Base-by-base conservation (phyloP, 2,329 filamentous ascomycete species). In the Clarireedia hainanense region DNA sequence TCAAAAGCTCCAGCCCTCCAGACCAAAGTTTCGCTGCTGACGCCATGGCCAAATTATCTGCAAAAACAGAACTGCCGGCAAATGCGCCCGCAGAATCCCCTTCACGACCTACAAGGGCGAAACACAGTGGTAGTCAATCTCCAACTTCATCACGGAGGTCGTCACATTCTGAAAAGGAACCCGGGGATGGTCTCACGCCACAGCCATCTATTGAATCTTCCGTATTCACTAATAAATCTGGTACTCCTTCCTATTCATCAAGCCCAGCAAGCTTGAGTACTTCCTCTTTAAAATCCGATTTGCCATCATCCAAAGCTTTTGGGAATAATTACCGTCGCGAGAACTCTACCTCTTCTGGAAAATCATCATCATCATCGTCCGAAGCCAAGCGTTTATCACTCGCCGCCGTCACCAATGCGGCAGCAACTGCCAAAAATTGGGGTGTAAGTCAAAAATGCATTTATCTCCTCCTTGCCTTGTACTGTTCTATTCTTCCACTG, bases 31-130 rank as follows among this genome's bases (percentile, higher is more conserved):
- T 81, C 65, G 86, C 86, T 24, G 76, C 78, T 23, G 80, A 75
- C 61, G 76, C 80, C 26, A 89, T 91, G 76, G 84, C 85, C 54
- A 83, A 82, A 40, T 74, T 89, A 40, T 83, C 86, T n/a, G 79
- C 75, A 17, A 76, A 80, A 17, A 81, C 85, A 1, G 76, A 80
- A 37, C 80, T 81, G 1, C 78, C 81, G 1, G 66, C 70, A 6
- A 73, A 74, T 12, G 76, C 77, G 1, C 75, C 76, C 6, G 56
- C 73, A 37, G 72, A 72, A 47, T 76, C 75, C 46, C 72, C 75
- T 26, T 61, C 58, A n/a, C 72, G 69, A 59, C 67, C 65, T 27
- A 73, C 69, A 57, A 72, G 71, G 10, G 62, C 69, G 4, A 71
- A 71, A 4, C 73, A 73, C 48, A 64, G 67, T 23, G 72, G 74